phyloP scores from a whole-genome alignment of 2,329 filamentous ascomycete species.

The Parastagonospora avenae region DNA sequence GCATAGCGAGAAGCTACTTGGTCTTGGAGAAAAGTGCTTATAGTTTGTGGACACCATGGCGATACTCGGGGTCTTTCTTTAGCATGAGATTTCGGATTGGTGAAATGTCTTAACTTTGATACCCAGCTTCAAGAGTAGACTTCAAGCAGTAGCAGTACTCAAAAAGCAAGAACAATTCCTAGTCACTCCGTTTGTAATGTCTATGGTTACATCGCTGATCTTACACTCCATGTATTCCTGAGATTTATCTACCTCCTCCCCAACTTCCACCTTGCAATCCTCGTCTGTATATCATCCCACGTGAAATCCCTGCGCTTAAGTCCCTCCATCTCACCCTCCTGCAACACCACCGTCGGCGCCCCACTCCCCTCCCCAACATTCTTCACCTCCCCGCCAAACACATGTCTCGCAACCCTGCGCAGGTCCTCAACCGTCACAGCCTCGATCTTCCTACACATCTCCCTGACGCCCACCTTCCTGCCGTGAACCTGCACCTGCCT shows the following conservation, averaged over 20 bases:
- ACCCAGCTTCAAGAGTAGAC: background rate
- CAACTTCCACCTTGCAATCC: conserved; percentile 82
- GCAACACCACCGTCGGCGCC: conserved; percentile 89
- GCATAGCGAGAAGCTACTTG: background rate
- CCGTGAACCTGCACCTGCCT: conserved; percentile 97
- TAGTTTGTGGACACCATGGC: too few relatives aligned
- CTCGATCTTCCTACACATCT: conserved; percentile 92
- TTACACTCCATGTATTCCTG: background rate
- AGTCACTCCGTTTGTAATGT: background rate
- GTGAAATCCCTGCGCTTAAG: conserved; percentile 69
- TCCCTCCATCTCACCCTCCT: conserved; percentile 81
- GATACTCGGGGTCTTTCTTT: too few relatives aligned
- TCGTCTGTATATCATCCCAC: conserved; percentile 90
- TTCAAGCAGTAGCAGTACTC: background rate
- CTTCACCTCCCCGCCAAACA: conserved; percentile 76
- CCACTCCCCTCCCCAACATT: conserved; percentile 82
- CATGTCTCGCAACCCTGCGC: conserved; percentile 75
- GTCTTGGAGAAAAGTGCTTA: too few relatives aligned
- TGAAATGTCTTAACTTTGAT: background rate
- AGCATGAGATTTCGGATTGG: background rate
- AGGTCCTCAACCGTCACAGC: conserved; percentile 79
- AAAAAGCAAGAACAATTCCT: background rate
- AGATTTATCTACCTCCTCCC: conserved; percentile 60
- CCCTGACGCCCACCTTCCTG: conserved; percentile 83
- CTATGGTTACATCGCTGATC: background rate